Evolutionary conservation across 495 filamentous ascomycete genomes (phyloP).

Genomic region (Ascodesmis nigricans): DNA sequence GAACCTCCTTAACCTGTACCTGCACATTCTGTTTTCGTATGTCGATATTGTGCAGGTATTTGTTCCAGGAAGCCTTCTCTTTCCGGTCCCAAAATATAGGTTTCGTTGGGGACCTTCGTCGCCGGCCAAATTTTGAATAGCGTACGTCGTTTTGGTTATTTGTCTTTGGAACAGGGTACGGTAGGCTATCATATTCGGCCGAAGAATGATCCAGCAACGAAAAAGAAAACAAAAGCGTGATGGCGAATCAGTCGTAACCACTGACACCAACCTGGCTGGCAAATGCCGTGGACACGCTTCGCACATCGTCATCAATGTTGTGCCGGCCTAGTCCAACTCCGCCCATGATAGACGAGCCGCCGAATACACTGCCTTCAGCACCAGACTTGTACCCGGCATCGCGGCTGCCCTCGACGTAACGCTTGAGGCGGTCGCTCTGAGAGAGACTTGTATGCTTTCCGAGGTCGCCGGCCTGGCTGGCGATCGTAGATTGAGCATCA

Average conservation of each 20-base stretch:
- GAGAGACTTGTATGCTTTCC: constrained; percentile 57
- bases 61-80: too few species aligned
- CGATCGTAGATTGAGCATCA: constrained; percentile 34
- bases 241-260: constrained; percentile 59
- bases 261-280: constrained; percentile 72
- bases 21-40: too few species aligned
- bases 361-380: constrained; percentile 40
- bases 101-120: too few species aligned
- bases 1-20: too few species aligned
- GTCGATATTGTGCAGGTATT: too few species aligned
- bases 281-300: constrained; percentile 87
- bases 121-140: too few species aligned
- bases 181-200: too few species aligned
- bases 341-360: constrained; percentile 44
- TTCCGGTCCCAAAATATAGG: too few species aligned
- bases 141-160: too few species aligned
- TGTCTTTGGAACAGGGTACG: too few species aligned
- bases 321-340: constrained; percentile 27
- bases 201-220: too few species aligned
- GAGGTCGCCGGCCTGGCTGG: constrained; percentile 51
- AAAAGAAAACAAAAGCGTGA: too few species aligned
- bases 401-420: constrained; percentile 67
- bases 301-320: constrained; percentile 65
- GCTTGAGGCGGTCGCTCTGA: constrained; percentile 63
- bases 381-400: constrained; percentile 32